Evolutionary conservation across 257 asterid genomes (phyloP).

Genomic region (Dorcoceras hygrometricum): DNA sequence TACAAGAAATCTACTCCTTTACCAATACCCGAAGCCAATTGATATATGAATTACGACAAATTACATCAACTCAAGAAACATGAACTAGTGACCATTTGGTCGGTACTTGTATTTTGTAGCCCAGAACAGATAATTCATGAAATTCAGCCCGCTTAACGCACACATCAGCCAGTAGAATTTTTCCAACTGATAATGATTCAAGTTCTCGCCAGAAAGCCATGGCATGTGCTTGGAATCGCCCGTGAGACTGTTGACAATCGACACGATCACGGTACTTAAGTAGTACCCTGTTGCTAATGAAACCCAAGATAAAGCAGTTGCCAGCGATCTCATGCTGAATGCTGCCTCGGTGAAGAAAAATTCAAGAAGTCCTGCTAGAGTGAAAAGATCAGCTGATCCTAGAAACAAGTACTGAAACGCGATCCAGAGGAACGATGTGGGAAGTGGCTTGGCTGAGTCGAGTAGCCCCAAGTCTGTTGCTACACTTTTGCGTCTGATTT

Average conservation of each 20-base stretch:
- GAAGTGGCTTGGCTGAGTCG: slow-evolving; percentile 49
- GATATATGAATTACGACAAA: too few relatives aligned
- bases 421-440: slow-evolving; percentile 76
- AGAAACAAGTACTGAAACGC: slow-evolving; percentile 77
- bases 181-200: slow-evolving; percentile 66
- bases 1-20: neutral
- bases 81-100: neutral
- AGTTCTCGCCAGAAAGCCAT: slow-evolving; percentile 70
- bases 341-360: slow-evolving; percentile 97
- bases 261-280: slow-evolving; percentile 67
- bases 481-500: slow-evolving; percentile 62
- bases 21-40: neutral
- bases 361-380: slow-evolving; percentile 78
- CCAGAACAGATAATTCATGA: slow-evolving; percentile 79
- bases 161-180: slow-evolving; percentile 91
- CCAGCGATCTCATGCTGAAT: slow-evolving; percentile 71
- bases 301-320: slow-evolving; percentile 80
- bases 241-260: slow-evolving; percentile 60
- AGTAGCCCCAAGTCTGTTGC: slow-evolving; percentile 30
- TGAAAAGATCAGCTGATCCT: slow-evolving; percentile 92
- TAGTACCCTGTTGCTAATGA: slow-evolving; percentile 87
- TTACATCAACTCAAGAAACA: neutral
- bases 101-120: slow-evolving; percentile 69
- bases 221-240: slow-evolving; percentile 41
- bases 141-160: slow-evolving; percentile 64